phyloP scores from a whole-genome alignment of 306 rosid genomes.

The Abrus precatorius region DNA sequence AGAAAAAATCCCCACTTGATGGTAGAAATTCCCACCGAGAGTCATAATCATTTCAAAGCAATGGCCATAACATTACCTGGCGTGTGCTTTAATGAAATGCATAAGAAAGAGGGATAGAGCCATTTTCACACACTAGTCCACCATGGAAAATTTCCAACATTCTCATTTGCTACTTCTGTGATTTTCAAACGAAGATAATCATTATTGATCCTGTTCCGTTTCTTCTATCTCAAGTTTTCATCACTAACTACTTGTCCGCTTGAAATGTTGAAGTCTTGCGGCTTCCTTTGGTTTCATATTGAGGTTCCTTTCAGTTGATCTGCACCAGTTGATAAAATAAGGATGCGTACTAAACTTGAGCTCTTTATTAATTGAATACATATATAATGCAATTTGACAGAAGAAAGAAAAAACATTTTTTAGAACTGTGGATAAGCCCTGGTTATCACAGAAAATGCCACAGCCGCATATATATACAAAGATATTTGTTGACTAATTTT shows the following conservation, averaged over 20 bases:
- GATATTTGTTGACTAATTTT: not conserved
- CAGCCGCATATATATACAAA: not conserved
- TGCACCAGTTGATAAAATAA: not conserved
- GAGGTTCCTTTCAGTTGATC: not conserved
- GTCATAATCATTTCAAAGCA: not conserved
- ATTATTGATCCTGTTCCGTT: not conserved
- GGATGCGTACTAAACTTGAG: conserved; percentile 1
- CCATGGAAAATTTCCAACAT: not conserved
- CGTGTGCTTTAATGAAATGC: not conserved
- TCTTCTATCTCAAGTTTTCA: conserved; percentile 1
- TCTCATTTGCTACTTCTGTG: not conserved
- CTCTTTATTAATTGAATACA: not conserved
- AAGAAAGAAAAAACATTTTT: not conserved
- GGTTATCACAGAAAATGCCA: not conserved
- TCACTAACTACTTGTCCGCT: not conserved
- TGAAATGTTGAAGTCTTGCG: conserved; percentile 27
- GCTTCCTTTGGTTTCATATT: conserved; percentile 24
- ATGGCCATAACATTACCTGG: not conserved
- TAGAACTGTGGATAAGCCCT: not conserved
- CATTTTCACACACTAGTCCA: not conserved
- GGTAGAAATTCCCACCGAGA: not conserved
- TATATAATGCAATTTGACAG: too few relatives aligned
- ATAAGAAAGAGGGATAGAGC: not conserved
- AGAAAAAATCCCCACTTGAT: not conserved
- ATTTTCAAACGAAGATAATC: not conserved